A percentile compares a stretch with the other conserved stretches of the same genome.
Evolutionary conservation across 2,329 filamentous ascomycete genomes (phyloP).

Genomic region (Botrytis medusae): DNA sequence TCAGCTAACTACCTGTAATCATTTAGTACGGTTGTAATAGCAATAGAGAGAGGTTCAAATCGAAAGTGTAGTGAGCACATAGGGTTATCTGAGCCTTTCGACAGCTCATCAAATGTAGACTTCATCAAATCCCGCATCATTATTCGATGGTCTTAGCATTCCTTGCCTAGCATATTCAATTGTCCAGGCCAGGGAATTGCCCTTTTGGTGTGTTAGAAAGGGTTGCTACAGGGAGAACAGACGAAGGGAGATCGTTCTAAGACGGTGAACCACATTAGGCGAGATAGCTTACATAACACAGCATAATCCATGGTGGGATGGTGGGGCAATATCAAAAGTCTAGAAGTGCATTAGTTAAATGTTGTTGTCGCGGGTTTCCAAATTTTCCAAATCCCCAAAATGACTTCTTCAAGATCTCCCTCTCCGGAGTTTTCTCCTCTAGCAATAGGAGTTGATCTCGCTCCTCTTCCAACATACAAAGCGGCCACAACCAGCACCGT

Average conservation of each 20-base stretch:
- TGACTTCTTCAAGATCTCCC: constrained; percentile 36
- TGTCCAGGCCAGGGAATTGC: neutral
- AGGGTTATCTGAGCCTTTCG: neutral
- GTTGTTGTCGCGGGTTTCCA: neutral
- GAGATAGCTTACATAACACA: neutral
- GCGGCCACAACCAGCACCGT: constrained; percentile 51
- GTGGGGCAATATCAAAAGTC: constrained; percentile 17
- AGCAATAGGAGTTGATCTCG: constrained; percentile 52
- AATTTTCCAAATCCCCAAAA: constrained; percentile 21
- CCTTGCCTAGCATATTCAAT: constrained; percentile 17
- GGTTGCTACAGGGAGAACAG: constrained; percentile 8
- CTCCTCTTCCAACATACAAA: constrained; percentile 62
- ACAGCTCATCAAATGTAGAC: neutral
- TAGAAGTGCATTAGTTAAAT: neutral
- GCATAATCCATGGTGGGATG: constrained; percentile 6
- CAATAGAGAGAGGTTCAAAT: neutral
- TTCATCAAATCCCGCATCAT: neutral
- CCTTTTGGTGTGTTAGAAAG: neutral
- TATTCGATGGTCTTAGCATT: constrained; percentile 17
- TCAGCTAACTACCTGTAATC: neutral
- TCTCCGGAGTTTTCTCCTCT: constrained; percentile 40
- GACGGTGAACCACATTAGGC: constrained; percentile 2
- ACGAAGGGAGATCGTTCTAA: neutral
- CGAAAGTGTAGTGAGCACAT: neutral
- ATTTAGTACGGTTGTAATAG: neutral